Percentiles rank a stretch among this genome's conserved stretches.
Evolutionary conservation across 257 asterid species (phyloP).

Genomic region (Echium plantagineum): DNA sequence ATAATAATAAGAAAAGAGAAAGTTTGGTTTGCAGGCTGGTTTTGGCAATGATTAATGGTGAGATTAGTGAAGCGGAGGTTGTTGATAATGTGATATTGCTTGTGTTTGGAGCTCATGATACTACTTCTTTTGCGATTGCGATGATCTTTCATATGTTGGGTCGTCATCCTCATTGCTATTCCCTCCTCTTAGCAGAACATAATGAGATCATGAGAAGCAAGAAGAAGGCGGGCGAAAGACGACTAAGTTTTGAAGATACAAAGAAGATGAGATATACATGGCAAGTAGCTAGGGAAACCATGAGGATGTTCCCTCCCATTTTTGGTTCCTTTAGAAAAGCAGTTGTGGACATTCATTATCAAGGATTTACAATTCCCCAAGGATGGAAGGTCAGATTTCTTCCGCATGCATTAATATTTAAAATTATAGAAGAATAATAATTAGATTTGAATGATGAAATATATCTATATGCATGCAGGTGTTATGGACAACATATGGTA

Average conservation of each 20-base stretch:
- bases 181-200: slow-evolving; percentile 57
- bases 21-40: slow-evolving; percentile 42
- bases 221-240: slow-evolving; percentile 27
- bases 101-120: slow-evolving; percentile 87
- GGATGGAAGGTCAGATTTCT: slow-evolving; percentile 85
- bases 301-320: slow-evolving; percentile 87
- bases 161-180: slow-evolving; percentile 48
- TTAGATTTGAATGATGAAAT: too few relatives aligned
- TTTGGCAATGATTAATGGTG: slow-evolving; percentile 48
- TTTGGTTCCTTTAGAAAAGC: slow-evolving; percentile 89
- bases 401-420: too few relatives aligned
- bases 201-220: slow-evolving; percentile 25
- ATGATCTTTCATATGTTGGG: slow-evolving; percentile 83
- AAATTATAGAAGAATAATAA: too few relatives aligned
- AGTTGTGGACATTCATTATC: slow-evolving; percentile 50
- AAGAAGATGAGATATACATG: slow-evolving; percentile 76
- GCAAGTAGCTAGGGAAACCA: slow-evolving; percentile 85
- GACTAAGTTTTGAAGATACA: slow-evolving; percentile 46
- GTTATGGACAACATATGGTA: slow-evolving; percentile 81
- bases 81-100: slow-evolving; percentile 67
- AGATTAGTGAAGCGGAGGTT: slow-evolving; percentile 64
- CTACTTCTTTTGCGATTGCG: slow-evolving; percentile 82
- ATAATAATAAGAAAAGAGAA: slow-evolving; percentile 21
- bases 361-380: slow-evolving; percentile 70
- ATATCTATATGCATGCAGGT: too few relatives aligned